Evolutionary conservation across 1,284 basidiomycete genomes (phyloP), one percentile per base, ranked within the genome.

Genomic region (Waitea zeae): DNA sequence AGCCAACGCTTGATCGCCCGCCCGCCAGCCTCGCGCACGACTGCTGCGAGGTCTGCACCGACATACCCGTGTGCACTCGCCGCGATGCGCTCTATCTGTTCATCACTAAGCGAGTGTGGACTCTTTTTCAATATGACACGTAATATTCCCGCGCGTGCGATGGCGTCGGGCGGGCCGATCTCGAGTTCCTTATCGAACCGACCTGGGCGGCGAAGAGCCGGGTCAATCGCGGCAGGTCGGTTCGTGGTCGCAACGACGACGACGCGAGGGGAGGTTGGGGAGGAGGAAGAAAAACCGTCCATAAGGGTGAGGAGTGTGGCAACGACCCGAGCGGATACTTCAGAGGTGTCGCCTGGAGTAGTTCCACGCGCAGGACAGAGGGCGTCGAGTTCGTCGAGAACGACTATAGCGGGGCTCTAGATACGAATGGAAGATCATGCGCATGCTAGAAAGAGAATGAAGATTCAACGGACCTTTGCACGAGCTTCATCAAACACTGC

Each of bases 241-340:
- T 99, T 98, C 1, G 95, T 98, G 0, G 95, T 95, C 1, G 88
- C 95, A 40, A 99, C 86, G 14, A 99, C 87, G 3, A 98, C 81
- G 3, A 98, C 87, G 38, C 80, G 51, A 36, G 51, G 35, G n/a
- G 12, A 27, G 6, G 7, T 15, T n/a, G 24, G 58, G 33, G 53
- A 62, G 38, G 52, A 57, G 22, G 51, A 58, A 11, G 9, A 11
- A 17, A 30, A 30, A 1, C 95, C 95, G 52, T 98, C 95, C 58
- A 99, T 73, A 41, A 96, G 71, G 1, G 95, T 97, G 44, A 99
- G 59, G 19, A 98, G 61, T 28, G 92, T 96, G 1, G 95, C 90
- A 2, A 98, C 93, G 0, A 97, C 90, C 13, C 95, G 67, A 41
- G 87, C 84, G 53, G 97, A 95, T 2, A 98, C 92, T 52, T 97